Evolutionary conservation across 306 rosid genomes (phyloP).

Genomic region (Sechiopsis laciniata): DNA sequence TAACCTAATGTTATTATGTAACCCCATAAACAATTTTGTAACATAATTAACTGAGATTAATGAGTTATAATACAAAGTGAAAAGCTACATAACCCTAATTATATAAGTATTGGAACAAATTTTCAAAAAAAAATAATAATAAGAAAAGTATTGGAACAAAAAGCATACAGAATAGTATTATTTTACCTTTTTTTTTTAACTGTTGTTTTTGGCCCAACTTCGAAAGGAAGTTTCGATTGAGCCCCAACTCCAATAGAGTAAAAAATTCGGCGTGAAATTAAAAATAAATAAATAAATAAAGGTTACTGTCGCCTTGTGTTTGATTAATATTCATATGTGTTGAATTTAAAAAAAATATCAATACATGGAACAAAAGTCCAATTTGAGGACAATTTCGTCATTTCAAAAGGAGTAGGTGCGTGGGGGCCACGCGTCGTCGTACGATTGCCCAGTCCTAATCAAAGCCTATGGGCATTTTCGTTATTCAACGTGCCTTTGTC

Average conservation of each 20-base stretch:
- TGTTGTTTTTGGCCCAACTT: slow-evolving; percentile 2
- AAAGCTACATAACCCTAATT: not conserved
- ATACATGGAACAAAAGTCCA: not conserved
- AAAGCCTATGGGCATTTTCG: not conserved
- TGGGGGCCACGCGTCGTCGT: slow-evolving; percentile 10
- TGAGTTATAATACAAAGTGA: not conserved
- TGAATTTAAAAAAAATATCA: too few relatives aligned
- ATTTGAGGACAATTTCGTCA: slow-evolving; percentile 1
- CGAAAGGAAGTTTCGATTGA: not conserved
- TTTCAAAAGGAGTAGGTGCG: not conserved
- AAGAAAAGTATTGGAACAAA: not conserved
- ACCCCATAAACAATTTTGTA: not conserved
- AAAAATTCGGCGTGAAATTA: slow-evolving; percentile 3
- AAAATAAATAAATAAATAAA: not conserved
- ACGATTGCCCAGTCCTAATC: not conserved
- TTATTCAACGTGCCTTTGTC: not conserved
- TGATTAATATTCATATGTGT: not conserved
- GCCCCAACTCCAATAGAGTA: not conserved
- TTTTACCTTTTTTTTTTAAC: not conserved
- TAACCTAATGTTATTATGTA: not conserved
- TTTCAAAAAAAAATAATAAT: too few relatives aligned
- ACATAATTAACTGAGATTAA: not conserved
- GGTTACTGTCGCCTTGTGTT: too few relatives aligned
- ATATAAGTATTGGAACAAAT: not conserved
- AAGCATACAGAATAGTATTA: not conserved